Percentiles rank a stretch among this genome's conserved stretches.
These are phyloP conservation scores for Cryptococcus maquisensis DNA, from an alignment of 1,284 basidiomycete genomes.

Conservation along the genomic window DNA sequence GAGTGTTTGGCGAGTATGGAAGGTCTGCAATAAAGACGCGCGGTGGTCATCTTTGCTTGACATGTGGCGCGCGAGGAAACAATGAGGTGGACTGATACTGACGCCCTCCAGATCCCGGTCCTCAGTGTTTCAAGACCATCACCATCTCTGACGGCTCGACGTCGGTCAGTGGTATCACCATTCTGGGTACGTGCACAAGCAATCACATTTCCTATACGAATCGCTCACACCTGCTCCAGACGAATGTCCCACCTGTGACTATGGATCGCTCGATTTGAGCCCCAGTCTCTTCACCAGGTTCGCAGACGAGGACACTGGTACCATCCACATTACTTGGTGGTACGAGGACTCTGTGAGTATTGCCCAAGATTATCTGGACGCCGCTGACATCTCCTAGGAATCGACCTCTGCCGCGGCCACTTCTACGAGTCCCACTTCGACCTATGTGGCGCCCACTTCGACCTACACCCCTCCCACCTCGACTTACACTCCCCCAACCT, in stretches of 20 bases:
- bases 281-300: slow-evolving; percentile 54
- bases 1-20: too few relatives aligned
- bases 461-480: slow-evolving; percentile 8
- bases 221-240: slow-evolving; percentile 7
- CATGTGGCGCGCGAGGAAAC: too few relatives aligned
- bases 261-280: slow-evolving; percentile 55
- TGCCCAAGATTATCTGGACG: background rate
- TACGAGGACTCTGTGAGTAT: slow-evolving; percentile 33
- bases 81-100: too few relatives aligned
- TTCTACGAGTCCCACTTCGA: slow-evolving; percentile 13
- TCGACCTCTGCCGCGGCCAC: slow-evolving; percentile 20
- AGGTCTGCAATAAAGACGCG: too few relatives aligned
- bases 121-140: slow-evolving; percentile 54
- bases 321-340: slow-evolving; percentile 50
- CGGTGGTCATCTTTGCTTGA: too few relatives aligned
- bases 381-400: slow-evolving; percentile 17
- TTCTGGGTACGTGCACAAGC: slow-evolving; percentile 49
- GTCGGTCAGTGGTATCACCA: slow-evolving; percentile 47
- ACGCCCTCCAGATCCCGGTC: slow-evolving; percentile 33
- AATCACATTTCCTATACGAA: background rate
- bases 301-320: slow-evolving; percentile 41
- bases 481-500: slow-evolving; percentile 9
- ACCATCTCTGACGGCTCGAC: slow-evolving; percentile 54
- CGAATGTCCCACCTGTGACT: slow-evolving; percentile 31
- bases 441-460: slow-evolving; percentile 12